phyloP scores from a whole-genome alignment of 352 stramenopile species.

The Pythium biforme region DNA sequence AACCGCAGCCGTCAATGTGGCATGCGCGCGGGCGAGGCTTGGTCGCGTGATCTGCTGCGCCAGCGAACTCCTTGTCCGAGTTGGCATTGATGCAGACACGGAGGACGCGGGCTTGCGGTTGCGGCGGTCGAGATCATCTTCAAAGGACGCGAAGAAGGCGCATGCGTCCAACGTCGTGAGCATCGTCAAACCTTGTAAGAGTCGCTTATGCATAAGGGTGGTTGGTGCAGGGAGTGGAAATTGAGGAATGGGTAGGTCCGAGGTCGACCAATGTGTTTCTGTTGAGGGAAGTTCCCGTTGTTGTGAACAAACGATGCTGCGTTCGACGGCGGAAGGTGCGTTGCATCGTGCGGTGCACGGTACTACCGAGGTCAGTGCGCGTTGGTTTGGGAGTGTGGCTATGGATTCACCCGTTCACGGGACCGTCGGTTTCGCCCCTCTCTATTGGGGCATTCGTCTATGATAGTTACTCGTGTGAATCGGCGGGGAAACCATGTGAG shows the following conservation, averaged over 20 bases:
- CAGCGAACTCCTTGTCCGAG: not conserved
- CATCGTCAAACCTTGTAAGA: too few relatives aligned
- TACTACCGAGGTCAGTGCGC: not conserved
- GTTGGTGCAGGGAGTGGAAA: not conserved
- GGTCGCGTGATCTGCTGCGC: not conserved
- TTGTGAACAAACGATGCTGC: not conserved
- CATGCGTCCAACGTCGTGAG: not conserved
- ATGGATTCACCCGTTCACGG: not conserved
- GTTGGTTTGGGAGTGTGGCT: not conserved
- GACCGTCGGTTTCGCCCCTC: not conserved
- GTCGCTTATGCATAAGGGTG: too few relatives aligned
- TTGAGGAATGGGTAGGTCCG: not conserved
- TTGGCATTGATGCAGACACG: not conserved
- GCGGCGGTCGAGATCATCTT: not conserved
- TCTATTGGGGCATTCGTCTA: not conserved
- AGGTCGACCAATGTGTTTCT: not conserved
- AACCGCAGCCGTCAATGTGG: constrained; percentile 38
- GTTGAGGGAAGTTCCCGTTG: not conserved
- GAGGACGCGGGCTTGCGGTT: not conserved
- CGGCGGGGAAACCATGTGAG: not conserved
- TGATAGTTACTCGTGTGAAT: not conserved
- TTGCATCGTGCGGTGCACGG: not conserved
- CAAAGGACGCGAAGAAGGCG: not conserved
- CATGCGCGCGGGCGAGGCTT: not conserved
- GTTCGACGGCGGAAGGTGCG: not conserved